Base-by-base conservation (phyloP, 2,329 filamentous ascomycete genomes). In the Pestalotiopsis sp. region DNA sequence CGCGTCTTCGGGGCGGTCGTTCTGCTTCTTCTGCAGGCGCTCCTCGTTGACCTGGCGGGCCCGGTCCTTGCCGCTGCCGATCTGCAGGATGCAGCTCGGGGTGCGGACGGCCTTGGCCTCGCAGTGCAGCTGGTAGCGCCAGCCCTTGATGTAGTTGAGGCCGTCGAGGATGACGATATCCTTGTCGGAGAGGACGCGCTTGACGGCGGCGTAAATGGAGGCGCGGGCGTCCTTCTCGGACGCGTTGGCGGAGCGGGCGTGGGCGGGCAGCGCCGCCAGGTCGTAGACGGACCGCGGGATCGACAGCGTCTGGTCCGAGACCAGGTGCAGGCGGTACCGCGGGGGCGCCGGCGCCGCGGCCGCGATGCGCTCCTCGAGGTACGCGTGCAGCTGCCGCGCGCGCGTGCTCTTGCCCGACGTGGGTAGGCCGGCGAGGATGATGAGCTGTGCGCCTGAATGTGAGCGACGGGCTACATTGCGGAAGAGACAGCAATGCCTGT, bases 101-200 rank as follows among this genome's bases (percentile, higher is more conserved):
- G 93, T 96, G 71, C 90, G 84, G 66, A 93, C 82, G 62, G 93
- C 93, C 80, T 96, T 96, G 49, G 93, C 90, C 81, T 96, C 93
- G 82, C 93, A 95, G 79, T 91, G 92, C 25, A 97, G 84, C 83
- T 97, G 93, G 78, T 97, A 97, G 63, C 93, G 87, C 88, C 93
- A 96, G 49, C 93, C 93, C 79, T 96, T 96, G 82, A 97, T 97
- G 81, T 96, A 97, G 80, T 96, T 96, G 69, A 93, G 82, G 1
- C 91, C 90, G 77, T 97, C 93, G 17, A 94, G 88, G 61, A 97
- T 88, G 65, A 96, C 92, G 68, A 97, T 90, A 75, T 93, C 91
- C 74, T 89, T 89, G 68, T 90, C 87, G 69, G 87, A 90, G 38
- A 97, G 85, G 63, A 90, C 87, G 58, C 93, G 87, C 84, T 95